Conservation (phyloP, 2,329 filamentous ascomycete genomes). For the Waltergamsia citrina region DNA sequence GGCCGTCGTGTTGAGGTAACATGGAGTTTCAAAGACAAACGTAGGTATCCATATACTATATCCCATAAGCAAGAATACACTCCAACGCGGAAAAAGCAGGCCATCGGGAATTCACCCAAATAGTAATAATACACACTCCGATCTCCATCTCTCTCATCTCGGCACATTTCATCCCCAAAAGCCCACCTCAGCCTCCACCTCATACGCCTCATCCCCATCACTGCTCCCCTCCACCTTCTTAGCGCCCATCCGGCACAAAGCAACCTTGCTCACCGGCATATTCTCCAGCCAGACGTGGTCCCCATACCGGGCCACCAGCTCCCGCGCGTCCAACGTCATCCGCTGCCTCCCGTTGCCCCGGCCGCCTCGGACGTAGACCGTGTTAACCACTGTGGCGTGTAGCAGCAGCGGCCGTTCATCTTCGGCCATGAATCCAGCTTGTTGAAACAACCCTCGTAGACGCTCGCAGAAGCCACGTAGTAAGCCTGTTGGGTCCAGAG, state of each 20-base stretch:
- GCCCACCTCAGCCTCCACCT: slow-evolving; percentile 39
- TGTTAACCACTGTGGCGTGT: slow-evolving; percentile 83
- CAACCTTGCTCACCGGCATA: slow-evolving; percentile 58
- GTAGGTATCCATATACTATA: no score
- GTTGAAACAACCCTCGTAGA: slow-evolving; percentile 44
- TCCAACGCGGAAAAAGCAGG: no score
- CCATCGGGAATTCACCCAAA: no score
- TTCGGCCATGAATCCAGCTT: slow-evolving; percentile 43
- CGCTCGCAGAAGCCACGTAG: slow-evolving; percentile 48
- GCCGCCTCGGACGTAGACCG: slow-evolving; percentile 52
- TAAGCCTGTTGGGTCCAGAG: slow-evolving; percentile 36
- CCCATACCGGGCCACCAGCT: slow-evolving; percentile 48
- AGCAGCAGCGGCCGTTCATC: slow-evolving; percentile 59
- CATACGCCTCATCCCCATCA: slow-evolving; percentile 41
- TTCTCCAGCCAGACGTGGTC: slow-evolving; percentile 63
- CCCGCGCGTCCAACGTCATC: slow-evolving; percentile 43
- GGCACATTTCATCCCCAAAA: slow-evolving; percentile 22
- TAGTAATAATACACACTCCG: neutral
- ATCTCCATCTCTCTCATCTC: no score
- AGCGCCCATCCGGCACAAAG: slow-evolving; percentile 83
- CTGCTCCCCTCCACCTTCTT: slow-evolving; percentile 48
- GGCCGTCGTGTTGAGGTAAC: no score
- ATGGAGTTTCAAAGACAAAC: no score
- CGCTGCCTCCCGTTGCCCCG: slow-evolving; percentile 22
- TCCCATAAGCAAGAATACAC: no score